A percentile compares a stretch with the other conserved stretches of the same genome.
phyloP scores from a whole-genome alignment of 176 grass and related monocot species.

The Avena sativa region DNA sequence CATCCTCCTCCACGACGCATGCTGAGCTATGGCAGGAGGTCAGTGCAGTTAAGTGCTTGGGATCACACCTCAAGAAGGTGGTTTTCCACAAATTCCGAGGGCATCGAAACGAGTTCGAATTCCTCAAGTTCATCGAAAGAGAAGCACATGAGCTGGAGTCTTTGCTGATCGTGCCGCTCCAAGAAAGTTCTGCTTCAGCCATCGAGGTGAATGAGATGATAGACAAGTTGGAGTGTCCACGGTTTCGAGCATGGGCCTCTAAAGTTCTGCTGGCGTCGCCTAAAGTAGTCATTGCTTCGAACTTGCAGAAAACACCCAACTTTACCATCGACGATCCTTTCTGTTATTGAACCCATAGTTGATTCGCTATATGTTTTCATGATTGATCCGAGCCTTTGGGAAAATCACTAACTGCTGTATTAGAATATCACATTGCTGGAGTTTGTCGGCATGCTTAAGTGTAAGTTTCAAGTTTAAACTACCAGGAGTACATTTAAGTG shows the following conservation, averaged over 20 bases:
- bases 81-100: slow-evolving; percentile 16
- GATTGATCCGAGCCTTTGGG: neutral
- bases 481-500: neutral
- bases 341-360: neutral
- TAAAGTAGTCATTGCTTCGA: neutral
- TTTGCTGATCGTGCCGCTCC: neutral
- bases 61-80: slow-evolving; percentile 15
- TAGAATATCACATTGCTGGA: neutral
- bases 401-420: neutral
- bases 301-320: neutral
- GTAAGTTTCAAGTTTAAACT: neutral
- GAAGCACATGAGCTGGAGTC: neutral
- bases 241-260: neutral
- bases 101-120: neutral
- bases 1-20: neutral
- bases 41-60: neutral
- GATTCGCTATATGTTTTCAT: neutral
- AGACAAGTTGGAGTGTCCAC: neutral
- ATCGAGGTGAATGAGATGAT: neutral
- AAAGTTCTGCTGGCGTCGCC: neutral
- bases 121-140: neutral
- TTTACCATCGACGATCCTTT: neutral
- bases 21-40: neutral
- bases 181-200: neutral
- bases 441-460: neutral